A percentile compares a stretch with the other conserved stretches of the same genome.
phyloP scores from a whole-genome alignment of 495 filamentous ascomycete species.

The Apodospora peruviana region DNA sequence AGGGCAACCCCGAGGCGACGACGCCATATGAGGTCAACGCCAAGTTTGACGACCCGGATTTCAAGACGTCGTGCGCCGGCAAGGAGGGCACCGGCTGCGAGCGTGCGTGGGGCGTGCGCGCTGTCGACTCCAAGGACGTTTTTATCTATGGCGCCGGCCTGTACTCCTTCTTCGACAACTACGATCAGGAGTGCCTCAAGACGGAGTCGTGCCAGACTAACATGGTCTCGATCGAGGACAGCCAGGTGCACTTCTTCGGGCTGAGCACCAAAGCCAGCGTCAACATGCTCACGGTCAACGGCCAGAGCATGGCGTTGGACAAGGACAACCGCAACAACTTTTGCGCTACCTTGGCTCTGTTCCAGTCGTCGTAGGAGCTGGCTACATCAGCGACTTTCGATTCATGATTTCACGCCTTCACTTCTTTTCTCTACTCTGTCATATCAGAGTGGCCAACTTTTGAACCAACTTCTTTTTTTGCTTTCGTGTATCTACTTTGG shows the following conservation, averaged over 20 bases:
- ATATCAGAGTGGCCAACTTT: too few relatives aligned
- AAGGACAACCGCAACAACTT: slow-evolving; percentile 65
- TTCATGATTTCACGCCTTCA: too few relatives aligned
- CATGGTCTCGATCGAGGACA: slow-evolving; percentile 77
- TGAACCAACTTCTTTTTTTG: too few relatives aligned
- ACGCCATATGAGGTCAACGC: slow-evolving; percentile 59
- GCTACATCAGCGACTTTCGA: too few relatives aligned
- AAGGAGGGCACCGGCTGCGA: slow-evolving; percentile 61
- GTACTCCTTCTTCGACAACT: slow-evolving; percentile 87
- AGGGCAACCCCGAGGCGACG: slow-evolving; percentile 73
- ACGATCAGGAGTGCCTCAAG: slow-evolving; percentile 68
- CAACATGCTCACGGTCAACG: slow-evolving; percentile 73
- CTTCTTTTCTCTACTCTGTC: too few relatives aligned
- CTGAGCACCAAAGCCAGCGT: slow-evolving; percentile 82
- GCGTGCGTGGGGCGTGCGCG: slow-evolving; percentile 81
- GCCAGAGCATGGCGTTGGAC: slow-evolving; percentile 50
- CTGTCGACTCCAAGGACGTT: slow-evolving; percentile 61
- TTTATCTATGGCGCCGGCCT: slow-evolving; percentile 73
- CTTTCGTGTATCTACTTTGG: too few relatives aligned
- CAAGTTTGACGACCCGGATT: slow-evolving; percentile 70
- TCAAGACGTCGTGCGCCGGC: slow-evolving; percentile 52
- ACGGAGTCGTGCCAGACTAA: slow-evolving; percentile 76
- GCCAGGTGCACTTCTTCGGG: slow-evolving; percentile 65
- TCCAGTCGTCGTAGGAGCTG: slow-evolving; percentile 21
- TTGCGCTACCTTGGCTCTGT: slow-evolving; percentile 68